Evolutionary conservation across 1,284 basidiomycete species (phyloP), one percentile per base, ranked within the genome.

Genomic region (Irpex sp.): DNA sequence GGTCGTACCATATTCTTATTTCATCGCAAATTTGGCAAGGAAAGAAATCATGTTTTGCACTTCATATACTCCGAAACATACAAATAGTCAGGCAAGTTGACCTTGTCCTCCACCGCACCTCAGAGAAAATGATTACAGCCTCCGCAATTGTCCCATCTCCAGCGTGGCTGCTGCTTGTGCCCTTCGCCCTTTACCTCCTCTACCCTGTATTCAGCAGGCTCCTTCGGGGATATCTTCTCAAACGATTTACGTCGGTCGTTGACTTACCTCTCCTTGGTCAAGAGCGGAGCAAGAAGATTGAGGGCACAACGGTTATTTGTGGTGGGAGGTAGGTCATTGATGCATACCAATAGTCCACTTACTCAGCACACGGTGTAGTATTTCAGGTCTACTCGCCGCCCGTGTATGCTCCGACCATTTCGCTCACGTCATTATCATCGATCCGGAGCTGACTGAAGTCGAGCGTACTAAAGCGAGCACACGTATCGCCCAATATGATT

Each of bases 341-440:
- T 26, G n/a, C n/a, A n/a, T n/a, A n/a, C n/a, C n/a, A n/a, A n/a
- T n/a, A n/a, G n/a, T n/a, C n/a, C n/a, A n/a, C n/a, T n/a, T n/a
- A n/a, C n/a, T n/a, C n/a, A n/a, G n/a, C n/a, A n/a, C n/a, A n/a
- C n/a, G n/a, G n/a, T n/a, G n/a, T 35, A 65, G 64, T 31, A 65
- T 65, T 26, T 65, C 63, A 4, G 64, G 64, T 19, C 36, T 65
- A 7, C 54, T 65, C 35, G 57, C 64, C 19, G 61, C 64, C 39
- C 64, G 64, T 37, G 64, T 65, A 5, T 65, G 64, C 64, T 60
- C 64, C 6, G 64, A 65, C 47, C 64, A 65, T 39, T 65, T 62
- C 37, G 53, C 61, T 47, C 39, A 62, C 26, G 64, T 65, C 13
- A 31, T 62, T 9, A n/a, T 65, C 46, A 58, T 65, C 55, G 64